Conservation (phyloP, 352 stramenopile species). For the Globisporangium radiosum region DNA sequence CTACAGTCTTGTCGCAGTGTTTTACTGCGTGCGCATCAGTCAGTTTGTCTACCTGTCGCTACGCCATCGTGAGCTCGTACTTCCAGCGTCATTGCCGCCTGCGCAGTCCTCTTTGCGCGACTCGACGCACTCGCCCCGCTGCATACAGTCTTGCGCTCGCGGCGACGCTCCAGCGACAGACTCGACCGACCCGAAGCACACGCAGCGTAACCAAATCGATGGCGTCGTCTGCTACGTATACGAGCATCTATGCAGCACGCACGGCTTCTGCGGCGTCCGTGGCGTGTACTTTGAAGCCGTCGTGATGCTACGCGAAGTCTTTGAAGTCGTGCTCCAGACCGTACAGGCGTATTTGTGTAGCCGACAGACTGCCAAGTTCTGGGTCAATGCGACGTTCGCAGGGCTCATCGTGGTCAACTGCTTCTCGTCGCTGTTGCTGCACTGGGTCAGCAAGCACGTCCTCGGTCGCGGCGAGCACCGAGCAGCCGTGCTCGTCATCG, state of each 20-base stretch:
- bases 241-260: not conserved
- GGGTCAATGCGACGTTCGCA: constrained; percentile 12
- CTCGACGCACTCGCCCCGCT: no score
- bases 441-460: not conserved
- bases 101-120: not conserved
- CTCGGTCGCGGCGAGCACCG: not conserved
- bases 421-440: constrained; percentile 10
- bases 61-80: not conserved
- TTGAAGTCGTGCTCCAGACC: constrained; percentile 18
- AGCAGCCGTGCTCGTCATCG: constrained; percentile 9
- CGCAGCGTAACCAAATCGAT: no score
- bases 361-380: constrained; percentile 15
- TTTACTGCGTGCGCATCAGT: not conserved
- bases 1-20: constrained; percentile 1
- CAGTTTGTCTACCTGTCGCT: constrained; percentile 3
- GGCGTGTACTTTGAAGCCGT: constrained; percentile 18
- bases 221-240: not conserved
- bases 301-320: constrained; percentile 13
- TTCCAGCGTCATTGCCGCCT: not conserved
- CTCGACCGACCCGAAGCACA: not conserved
- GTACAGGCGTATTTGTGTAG: constrained; percentile 15
- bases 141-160: no score
- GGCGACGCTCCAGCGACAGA: no score
- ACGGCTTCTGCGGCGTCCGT: constrained; percentile 5
- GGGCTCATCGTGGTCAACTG: constrained; percentile 18